These are phyloP conservation scores for Ophiostoma triangulosporum DNA, from an alignment of 2,329 filamentous ascomycete genomes.

Conservation along the genomic window DNA sequence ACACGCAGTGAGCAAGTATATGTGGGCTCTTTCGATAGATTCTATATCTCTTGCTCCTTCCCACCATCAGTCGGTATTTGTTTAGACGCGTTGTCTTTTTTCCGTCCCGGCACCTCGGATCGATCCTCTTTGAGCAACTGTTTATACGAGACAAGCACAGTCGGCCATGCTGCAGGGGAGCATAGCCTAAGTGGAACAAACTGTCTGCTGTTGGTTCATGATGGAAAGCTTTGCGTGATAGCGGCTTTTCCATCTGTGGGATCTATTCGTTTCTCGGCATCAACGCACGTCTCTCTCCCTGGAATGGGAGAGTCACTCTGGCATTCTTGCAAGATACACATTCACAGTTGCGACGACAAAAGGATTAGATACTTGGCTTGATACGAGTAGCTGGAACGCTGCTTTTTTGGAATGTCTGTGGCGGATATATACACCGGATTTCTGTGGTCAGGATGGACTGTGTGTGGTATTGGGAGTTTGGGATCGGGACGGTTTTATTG, in stretches of 20 bases:
- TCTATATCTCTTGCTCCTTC: slow-evolving; percentile 1
- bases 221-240: slow-evolving; percentile 8
- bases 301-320: background rate
- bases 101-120: background rate
- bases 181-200: background rate
- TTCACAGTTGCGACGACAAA: slow-evolving; percentile 6
- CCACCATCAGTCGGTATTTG: background rate
- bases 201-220: background rate
- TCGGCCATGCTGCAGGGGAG: slow-evolving; percentile 2
- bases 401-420: background rate
- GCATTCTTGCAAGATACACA: background rate
- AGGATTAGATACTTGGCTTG: slow-evolving; percentile 1
- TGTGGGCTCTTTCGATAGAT: slow-evolving; percentile 7
- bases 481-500: background rate
- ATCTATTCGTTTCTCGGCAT: background rate
- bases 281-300: background rate
- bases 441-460: background rate
- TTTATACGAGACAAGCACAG: background rate
- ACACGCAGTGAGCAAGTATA: slow-evolving; percentile 37
- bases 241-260: slow-evolving; percentile 2
- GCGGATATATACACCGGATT: no score
- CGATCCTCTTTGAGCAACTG: slow-evolving; percentile 6
- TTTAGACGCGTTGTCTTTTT: background rate
- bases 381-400: background rate
- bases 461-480: background rate